Base-by-base conservation (phyloP, 495 filamentous ascomycete species). In the Oleoguttula mirabilis region DNA sequence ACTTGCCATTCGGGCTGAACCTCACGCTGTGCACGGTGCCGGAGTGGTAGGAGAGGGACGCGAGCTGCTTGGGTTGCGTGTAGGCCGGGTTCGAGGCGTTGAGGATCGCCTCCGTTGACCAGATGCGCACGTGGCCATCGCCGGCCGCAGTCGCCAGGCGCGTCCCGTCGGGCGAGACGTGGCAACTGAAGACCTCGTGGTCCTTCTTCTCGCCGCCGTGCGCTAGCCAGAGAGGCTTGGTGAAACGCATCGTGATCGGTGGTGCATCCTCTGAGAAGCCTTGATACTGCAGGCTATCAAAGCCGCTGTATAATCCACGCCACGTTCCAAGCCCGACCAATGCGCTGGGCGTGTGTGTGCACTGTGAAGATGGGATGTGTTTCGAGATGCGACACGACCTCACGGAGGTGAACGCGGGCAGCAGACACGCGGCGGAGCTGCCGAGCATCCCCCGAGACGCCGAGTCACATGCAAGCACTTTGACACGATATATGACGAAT, bases 101-200 rank as follows among this genome's bases (percentile, higher is more conserved):
- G 63, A 80, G 79, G 55, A 96, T 86, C 32, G 90, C 84, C 48
- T 94, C 85, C 21, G 81, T 94, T 31, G 90, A 95, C 90, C 90
- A 98, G 48, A 98, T 84, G 22, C 90, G 82, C 47, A 96, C 88
- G 55, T 92, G 84, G 58, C 90, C 88, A 75, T 98, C 90, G 77
- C 88, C 88, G 54, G 84, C 88, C 47, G 85, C 90, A 6, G 92
- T 95, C 22, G 88, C 90, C 39, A 99, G 69, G 45, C 90, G 74
- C 48, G 73, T 77, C 51, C 87, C 88, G 66, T 96, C 92, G 5
- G 90, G 87, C 11, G 88, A 96, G 43, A 96, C 77, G 68, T 96
- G 84, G 62, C 88, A 94, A 57, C 84, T 92, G 65, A 94, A 99
- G 46, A 94, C 86, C 63, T 96, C 92, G 61, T 90, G 90, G 55